Conservation (phyloP, 352 stramenopile genomes). For the Globisporangium nodosum region DNA sequence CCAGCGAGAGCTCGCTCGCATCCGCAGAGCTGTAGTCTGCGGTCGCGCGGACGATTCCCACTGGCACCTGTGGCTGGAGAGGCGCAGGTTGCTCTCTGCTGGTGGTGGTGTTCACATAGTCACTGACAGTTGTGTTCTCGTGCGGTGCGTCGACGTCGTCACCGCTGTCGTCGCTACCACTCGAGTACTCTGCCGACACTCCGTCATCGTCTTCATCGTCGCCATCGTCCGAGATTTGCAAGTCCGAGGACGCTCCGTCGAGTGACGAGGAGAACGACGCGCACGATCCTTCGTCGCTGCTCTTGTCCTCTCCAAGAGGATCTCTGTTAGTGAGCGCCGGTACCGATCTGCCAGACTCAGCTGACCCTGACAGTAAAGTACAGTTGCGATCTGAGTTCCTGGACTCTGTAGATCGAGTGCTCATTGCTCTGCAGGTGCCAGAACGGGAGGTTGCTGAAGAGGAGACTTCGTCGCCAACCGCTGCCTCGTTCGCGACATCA, state of each 20-base stretch:
- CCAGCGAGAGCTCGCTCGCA: slow-evolving; percentile 23
- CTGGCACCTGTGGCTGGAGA: not conserved
- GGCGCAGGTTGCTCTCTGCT: not conserved
- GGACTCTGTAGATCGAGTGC: not conserved
- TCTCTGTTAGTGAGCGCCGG: not conserved
- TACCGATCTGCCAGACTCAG: not conserved
- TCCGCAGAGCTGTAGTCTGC: slow-evolving; percentile 26
- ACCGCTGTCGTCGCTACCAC: not conserved
- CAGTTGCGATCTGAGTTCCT: not conserved
- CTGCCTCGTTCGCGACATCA: not conserved
- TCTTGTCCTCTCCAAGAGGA: not conserved
- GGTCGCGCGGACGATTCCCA: slow-evolving; percentile 24
- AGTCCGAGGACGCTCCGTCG: not conserved
- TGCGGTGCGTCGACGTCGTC: not conserved
- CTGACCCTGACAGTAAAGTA: not conserved
- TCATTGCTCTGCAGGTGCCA: not conserved
- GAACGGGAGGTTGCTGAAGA: not conserved
- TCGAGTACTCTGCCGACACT: not conserved
- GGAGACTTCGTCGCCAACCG: not conserved
- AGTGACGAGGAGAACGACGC: slow-evolving; percentile 12
- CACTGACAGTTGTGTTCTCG: not conserved
- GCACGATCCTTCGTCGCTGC: slow-evolving; percentile 5
- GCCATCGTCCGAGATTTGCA: not conserved
- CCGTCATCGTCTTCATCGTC: slow-evolving; percentile 12
- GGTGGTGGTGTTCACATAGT: not conserved